These are phyloP conservation scores for Curvularia sp. DNA, from an alignment of 2,329 filamentous ascomycete species.

Conservation along the genomic window DNA sequence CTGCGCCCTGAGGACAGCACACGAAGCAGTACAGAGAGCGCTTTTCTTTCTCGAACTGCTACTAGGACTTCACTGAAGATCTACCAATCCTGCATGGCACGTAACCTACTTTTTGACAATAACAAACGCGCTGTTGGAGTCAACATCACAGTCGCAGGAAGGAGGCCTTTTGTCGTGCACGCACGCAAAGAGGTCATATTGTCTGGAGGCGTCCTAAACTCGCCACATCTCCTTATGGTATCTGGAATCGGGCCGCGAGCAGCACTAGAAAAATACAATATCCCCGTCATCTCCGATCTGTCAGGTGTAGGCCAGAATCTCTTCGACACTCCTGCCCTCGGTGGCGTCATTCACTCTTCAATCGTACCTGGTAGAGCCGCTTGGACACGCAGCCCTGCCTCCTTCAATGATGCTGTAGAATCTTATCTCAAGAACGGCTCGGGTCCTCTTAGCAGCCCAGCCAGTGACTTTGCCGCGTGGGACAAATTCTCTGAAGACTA, in stretches of 20 bases:
- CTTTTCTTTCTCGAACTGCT: constrained; percentile 12
- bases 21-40: constrained; percentile 14
- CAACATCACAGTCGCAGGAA: constrained; percentile 13
- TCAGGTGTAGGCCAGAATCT: constrained; percentile 13
- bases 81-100: constrained; percentile 16
- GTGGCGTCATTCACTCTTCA: constrained; percentile 7
- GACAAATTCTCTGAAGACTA: constrained; percentile 7
- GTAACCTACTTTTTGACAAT: constrained; percentile 13
- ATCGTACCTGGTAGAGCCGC: constrained; percentile 13
- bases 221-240: constrained; percentile 13
- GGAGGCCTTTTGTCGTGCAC: constrained; percentile 7
- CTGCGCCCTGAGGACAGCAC: constrained; percentile 13
- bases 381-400: constrained; percentile 7
- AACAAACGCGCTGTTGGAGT: constrained; percentile 12
- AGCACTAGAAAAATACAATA: constrained; percentile 9
- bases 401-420: constrained; percentile 9
- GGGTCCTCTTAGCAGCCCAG: constrained; percentile 15
- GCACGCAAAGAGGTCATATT: constrained; percentile 15
- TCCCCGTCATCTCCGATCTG: constrained; percentile 11
- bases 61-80: constrained; percentile 15
- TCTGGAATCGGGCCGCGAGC: constrained; percentile 16
- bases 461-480: constrained; percentile 16
- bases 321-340: constrained; percentile 11
- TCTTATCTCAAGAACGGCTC: constrained; percentile 13
- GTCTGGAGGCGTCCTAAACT: constrained; percentile 11